Evolutionary conservation across 148 eudicot species (phyloP).

Genomic region (Salicornia ramosissima): DNA sequence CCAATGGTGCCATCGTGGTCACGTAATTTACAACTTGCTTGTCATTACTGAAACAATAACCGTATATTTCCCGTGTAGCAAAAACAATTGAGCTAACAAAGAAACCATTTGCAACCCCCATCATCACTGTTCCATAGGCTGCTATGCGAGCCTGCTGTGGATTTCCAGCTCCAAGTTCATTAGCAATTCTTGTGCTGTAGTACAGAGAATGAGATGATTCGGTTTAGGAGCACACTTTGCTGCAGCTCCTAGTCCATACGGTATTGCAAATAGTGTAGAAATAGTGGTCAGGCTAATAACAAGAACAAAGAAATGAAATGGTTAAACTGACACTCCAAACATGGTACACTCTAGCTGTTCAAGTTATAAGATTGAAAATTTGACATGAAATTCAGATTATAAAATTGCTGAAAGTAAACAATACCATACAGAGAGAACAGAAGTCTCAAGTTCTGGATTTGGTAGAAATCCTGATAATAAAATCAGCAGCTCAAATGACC

Average conservation of each 20-base stretch:
- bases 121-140: conserved; percentile 39
- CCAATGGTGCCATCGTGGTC: conserved; percentile 60
- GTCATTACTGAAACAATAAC: conserved; percentile 69
- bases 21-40: conserved; percentile 74
- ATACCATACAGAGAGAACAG: conserved; percentile 74
- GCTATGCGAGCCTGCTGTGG: conserved; percentile 54
- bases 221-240: conserved; percentile 42
- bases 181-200: conserved; percentile 81
- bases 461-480: conserved; percentile 80
- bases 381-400: too few relatives aligned
- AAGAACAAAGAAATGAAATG: too few relatives aligned
- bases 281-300: conserved; percentile 53
- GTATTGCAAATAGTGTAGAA: conserved; percentile 65
- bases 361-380: too few relatives aligned
- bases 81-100: conserved; percentile 44
- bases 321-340: too few relatives aligned
- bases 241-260: conserved; percentile 70
- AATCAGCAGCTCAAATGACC: conserved; percentile 80
- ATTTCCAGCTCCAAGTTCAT: conserved; percentile 80
- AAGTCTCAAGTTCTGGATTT: conserved; percentile 76
- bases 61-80: conserved; percentile 45
- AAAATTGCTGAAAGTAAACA: too few relatives aligned
- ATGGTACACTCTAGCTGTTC: too few relatives aligned
- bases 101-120: conserved; percentile 37
- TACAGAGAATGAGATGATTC: too few relatives aligned